Evolutionary conservation across 2,329 filamentous ascomycete species (phyloP).

Genomic region (Gaeumannomyces tritici): DNA sequence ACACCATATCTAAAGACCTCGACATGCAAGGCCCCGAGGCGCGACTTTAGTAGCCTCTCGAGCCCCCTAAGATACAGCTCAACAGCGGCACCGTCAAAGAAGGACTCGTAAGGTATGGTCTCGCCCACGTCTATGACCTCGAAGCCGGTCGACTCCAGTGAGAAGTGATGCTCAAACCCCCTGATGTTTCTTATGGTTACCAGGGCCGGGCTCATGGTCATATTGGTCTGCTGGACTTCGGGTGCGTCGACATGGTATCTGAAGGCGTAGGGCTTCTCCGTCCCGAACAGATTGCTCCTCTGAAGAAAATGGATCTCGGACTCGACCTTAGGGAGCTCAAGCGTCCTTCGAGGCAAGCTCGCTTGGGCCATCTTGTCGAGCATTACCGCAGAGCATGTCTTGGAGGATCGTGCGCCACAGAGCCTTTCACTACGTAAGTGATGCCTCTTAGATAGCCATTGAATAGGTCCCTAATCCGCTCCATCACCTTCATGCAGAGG

Average conservation of each 20-base stretch:
- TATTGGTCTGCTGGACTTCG: not conserved
- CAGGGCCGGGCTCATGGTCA: not conserved
- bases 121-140: not conserved
- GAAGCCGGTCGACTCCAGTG: not conserved
- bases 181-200: not conserved
- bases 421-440: too few species aligned
- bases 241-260: not conserved
- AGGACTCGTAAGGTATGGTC: not conserved
- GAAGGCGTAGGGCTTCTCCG: not conserved
- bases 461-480: too few species aligned
- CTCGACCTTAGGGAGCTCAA: not conserved
- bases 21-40: not conserved
- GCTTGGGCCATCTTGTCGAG: too few species aligned
- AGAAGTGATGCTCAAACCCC: not conserved
- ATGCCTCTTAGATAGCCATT: too few species aligned
- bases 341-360: not conserved
- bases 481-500: too few species aligned
- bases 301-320: not conserved
- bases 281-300: not conserved
- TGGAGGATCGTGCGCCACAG: too few species aligned
- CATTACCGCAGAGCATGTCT: too few species aligned
- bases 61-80: not conserved
- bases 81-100: not conserved
- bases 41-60: not conserved
- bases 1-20: not conserved